These are phyloP conservation scores for Medicago truncatula DNA, from an alignment of 306 rosid species.

Conservation along the genomic window MtrunA17r5.0-ANR NC_053048.1:46325501-46326000, in stretches of 20 bases:
- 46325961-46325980: conserved; percentile 66
- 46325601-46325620: conserved; percentile 22
- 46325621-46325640: conserved; percentile 43
- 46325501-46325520: conserved; percentile 32
- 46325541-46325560: conserved; percentile 29
- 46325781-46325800: conserved; percentile 24
- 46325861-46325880: conserved; percentile 28
- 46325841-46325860: conserved; percentile 18
- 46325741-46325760: conserved; percentile 32
- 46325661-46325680: conserved; percentile 50
- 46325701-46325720: conserved; percentile 52
- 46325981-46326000: conserved; percentile 88
- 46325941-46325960: conserved; percentile 85
- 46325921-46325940: conserved; percentile 92
- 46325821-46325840: conserved; percentile 45
- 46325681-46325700: conserved; percentile 40
- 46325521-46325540: conserved; percentile 5
- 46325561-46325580: conserved; percentile 46
- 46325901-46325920: conserved; percentile 54
- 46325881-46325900: conserved; percentile 33
- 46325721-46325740: conserved; percentile 40
- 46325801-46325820: conserved; percentile 40
- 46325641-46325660: conserved; percentile 57
- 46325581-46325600: conserved; percentile 52
- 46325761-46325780: no score